Percentiles rank a stretch among this genome's conserved stretches.
Conservation (phyloP, 768 basidiomycete genomes). For the Podaxis sp. region DNA sequence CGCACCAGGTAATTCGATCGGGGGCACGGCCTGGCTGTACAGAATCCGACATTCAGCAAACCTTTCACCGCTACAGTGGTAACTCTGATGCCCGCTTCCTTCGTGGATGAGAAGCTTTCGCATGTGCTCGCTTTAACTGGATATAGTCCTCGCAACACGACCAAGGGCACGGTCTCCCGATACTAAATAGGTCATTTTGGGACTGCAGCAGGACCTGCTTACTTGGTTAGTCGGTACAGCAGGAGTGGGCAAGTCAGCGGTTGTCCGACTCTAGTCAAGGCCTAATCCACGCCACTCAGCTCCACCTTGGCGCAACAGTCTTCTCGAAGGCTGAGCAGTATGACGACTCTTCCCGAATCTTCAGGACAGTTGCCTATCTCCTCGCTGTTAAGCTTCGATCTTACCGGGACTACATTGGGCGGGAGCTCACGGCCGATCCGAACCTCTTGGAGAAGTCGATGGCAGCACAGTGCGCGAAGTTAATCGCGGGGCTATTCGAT, state of each 20-base stretch:
- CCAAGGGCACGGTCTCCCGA: background rate
- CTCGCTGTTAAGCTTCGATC: background rate
- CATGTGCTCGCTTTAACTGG: background rate
- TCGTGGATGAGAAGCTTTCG: background rate
- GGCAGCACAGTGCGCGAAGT: constrained; percentile 2
- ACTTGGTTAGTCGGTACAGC: background rate
- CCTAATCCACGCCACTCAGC: background rate
- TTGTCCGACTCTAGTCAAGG: background rate
- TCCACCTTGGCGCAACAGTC: background rate
- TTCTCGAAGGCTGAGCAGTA: background rate
- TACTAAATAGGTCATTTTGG: background rate
- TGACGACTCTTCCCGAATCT: background rate
- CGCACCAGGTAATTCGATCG: too few species aligned
- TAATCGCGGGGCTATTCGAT: too few species aligned
- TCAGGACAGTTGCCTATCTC: background rate
- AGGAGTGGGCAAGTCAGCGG: background rate
- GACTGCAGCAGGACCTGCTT: background rate
- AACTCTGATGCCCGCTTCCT: background rate
- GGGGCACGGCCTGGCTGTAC: too few species aligned
- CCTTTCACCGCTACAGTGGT: background rate
- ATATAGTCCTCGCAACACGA: background rate
- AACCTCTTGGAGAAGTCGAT: constrained; percentile 10
- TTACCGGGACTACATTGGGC: background rate
- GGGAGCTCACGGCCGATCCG: constrained; percentile 1
- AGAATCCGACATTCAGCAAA: background rate